Percentiles rank a stretch among this genome's conserved stretches.
Evolutionary conservation across 2,329 filamentous ascomycete species (phyloP).

Genomic region (Clarireedia monteithiana): DNA sequence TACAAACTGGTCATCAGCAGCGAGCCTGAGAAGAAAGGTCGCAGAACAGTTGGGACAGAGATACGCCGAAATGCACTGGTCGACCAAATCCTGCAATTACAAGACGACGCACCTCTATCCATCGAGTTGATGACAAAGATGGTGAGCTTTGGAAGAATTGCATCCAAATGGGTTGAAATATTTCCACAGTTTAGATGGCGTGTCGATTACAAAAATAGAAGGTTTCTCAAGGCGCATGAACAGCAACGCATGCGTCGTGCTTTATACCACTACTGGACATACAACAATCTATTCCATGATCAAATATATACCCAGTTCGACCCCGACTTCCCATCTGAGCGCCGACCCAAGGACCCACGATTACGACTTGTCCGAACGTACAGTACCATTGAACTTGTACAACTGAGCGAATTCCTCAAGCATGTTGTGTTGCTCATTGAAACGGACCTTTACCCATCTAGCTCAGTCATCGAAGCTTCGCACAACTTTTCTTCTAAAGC

Average conservation of each 20-base stretch:
- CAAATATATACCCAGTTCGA: conserved; percentile 24
- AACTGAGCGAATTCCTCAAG: conserved; percentile 24
- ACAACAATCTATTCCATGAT: conserved; percentile 27
- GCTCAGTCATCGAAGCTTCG: conserved; percentile 22
- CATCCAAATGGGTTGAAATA: conserved; percentile 26
- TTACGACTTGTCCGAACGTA: conserved; percentile 24
- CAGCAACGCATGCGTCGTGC: conserved; percentile 23
- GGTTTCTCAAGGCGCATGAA: conserved; percentile 23
- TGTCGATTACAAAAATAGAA: conserved; percentile 23
- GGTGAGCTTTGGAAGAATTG: conserved; percentile 24
- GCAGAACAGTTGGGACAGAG: conserved; percentile 24
- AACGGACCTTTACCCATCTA: conserved; percentile 26
- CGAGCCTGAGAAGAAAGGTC: conserved; percentile 21
- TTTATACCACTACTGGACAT: conserved; percentile 28
- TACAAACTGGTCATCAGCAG: conserved; percentile 24
- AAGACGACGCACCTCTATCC: conserved; percentile 18
- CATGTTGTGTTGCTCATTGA: conserved; percentile 24
- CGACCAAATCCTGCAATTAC: conserved; percentile 18
- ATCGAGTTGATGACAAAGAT: conserved; percentile 26
- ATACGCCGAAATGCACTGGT: conserved; percentile 22
- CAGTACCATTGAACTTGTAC: conserved; percentile 22
- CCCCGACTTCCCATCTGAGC: conserved; percentile 18
- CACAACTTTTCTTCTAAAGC: conserved; percentile 19
- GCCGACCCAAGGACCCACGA: conserved; percentile 20
- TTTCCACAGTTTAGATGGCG: conserved; percentile 28